phyloP scores from a whole-genome alignment of 1,284 basidiomycete species.

The Gymnopus androsaceus region DNA sequence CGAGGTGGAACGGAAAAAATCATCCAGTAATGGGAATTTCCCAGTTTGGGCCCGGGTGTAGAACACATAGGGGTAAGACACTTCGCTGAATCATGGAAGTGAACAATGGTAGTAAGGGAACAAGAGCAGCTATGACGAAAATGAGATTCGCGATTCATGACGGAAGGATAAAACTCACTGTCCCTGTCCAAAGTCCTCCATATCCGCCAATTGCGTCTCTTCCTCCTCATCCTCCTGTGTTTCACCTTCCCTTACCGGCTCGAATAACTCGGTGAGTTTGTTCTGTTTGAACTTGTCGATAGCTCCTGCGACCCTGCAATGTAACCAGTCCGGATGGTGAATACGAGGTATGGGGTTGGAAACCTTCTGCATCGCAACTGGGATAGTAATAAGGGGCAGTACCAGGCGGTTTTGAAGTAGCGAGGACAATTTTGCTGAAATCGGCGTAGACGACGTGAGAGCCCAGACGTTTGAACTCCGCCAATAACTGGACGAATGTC shows the following conservation, averaged over 20 bases:
- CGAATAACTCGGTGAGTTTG: conserved; percentile 96
- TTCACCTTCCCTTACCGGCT: conserved; percentile 41
- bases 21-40: conserved; percentile 34
- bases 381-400: conserved; percentile 98
- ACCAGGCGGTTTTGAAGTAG: conserved; percentile 94
- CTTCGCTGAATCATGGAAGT: conserved; percentile 49
- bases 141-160: background rate
- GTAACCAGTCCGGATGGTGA: conserved; percentile 97
- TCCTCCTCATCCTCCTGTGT: conserved; percentile 35
- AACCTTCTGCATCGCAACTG: conserved; percentile 97
- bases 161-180: conserved; percentile 34
- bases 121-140: conserved; percentile 40
- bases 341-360: conserved; percentile 95
- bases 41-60: conserved; percentile 60
- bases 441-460: conserved; percentile 96
- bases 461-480: conserved; percentile 95
- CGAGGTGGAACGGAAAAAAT: conserved; percentile 34
- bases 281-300: conserved; percentile 99
- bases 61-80: conserved; percentile 52
- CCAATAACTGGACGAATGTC: conserved; percentile 94
- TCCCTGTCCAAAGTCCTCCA: conserved; percentile 16
- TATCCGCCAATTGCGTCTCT: conserved; percentile 25
- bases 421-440: conserved; percentile 87
- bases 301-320: conserved; percentile 84
- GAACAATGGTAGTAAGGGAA: conserved; percentile 57